Evolutionary conservation across 2,329 filamentous ascomycete species (phyloP), one percentile per base, ranked within the genome.

Genomic region (Podosphaera leucotricha): DNA sequence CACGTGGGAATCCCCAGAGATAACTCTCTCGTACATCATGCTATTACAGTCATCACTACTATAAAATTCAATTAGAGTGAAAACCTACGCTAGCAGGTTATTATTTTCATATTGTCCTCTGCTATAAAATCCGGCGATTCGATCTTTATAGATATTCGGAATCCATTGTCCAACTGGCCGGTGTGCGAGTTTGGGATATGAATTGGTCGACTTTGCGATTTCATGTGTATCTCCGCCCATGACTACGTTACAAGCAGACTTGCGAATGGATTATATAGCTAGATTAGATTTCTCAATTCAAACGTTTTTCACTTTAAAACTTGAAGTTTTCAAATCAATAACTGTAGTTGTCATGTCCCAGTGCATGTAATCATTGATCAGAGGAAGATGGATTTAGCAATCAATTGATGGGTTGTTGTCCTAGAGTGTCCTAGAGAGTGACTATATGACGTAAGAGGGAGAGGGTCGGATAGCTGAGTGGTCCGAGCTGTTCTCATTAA

Each of bases 101-200:
- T 81, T 69, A 46, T 71, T 70, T 49, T 77, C 68, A 63, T 85
- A 92, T 62, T 92, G 82, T 42, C 85, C 85, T 41, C 65, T 66
- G 47, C 72, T 72, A 47, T 82, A 85, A 62, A 94, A 93, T 55
- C 81, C 77, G 48, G 71, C 67, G 57, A 95, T 77, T 44, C 87
- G 77, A 53, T 84, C 77, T 56, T 76, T 79, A 64, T 93, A 92
- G 61, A 94, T 84, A 58, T 72, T 74, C 53, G 77, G 70, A 60
- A 93, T 94, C 59, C 80, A 75, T 62, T 90, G 80, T 50, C 83
- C 84, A 44, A 75, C 67, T 18, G 72, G 72, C 36, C 53, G 46
- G 19, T 47, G 53, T 8, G 56, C 54, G 35, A 57, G 48, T 45
- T 54, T 54, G 10, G 57, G 57, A 47, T 59, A 59, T 16, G 49